Evolutionary conservation across 805 yeast species (phyloP).

Genomic region (Tetrapisispora taiwanensis): DNA sequence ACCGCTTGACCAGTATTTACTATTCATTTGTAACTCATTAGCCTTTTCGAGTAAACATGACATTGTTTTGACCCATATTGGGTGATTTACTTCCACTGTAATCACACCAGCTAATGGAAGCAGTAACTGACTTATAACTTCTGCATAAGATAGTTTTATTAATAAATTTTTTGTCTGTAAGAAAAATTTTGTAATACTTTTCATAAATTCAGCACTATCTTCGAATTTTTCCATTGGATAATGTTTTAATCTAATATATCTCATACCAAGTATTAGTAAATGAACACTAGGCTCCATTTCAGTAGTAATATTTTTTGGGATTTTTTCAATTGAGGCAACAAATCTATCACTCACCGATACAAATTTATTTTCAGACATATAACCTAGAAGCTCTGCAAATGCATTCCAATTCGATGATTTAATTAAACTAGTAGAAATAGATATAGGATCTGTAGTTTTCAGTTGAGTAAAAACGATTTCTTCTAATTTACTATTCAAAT

Average conservation of each 20-base stretch:
- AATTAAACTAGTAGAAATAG: conserved; percentile 56
- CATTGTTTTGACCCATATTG: conserved; percentile 84
- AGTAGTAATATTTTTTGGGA: conserved; percentile 44
- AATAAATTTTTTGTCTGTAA: conserved; percentile 51
- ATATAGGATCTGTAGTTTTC: conserved; percentile 72
- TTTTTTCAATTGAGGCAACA: conserved; percentile 82
- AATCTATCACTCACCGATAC: conserved; percentile 86
- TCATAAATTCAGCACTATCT: conserved; percentile 84
- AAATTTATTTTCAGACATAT: conserved; percentile 78
- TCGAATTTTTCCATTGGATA: conserved; percentile 86
- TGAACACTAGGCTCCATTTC: conserved; percentile 55
- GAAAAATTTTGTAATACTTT: conserved; percentile 79
- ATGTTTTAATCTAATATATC: conserved; percentile 65
- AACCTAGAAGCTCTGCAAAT: conserved; percentile 80
- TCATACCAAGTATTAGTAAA: conserved; percentile 83
- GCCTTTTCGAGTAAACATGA: conserved; percentile 46
- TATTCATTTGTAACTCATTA: conserved; percentile 35
- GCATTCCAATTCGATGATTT: conserved; percentile 90
- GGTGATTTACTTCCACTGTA: conserved; percentile 93
- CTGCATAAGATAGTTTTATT: conserved; percentile 70
- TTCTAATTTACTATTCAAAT: conserved; percentile 72
- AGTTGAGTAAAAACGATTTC: conserved; percentile 89
- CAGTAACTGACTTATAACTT: conserved; percentile 64
- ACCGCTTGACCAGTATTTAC: conserved; percentile 55
- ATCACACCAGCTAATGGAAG: conserved; percentile 75